Evolutionary conservation across 2,329 filamentous ascomycete species (phyloP), one percentile per base, ranked within the genome.

Genomic region (Exophiala viscosa): DNA sequence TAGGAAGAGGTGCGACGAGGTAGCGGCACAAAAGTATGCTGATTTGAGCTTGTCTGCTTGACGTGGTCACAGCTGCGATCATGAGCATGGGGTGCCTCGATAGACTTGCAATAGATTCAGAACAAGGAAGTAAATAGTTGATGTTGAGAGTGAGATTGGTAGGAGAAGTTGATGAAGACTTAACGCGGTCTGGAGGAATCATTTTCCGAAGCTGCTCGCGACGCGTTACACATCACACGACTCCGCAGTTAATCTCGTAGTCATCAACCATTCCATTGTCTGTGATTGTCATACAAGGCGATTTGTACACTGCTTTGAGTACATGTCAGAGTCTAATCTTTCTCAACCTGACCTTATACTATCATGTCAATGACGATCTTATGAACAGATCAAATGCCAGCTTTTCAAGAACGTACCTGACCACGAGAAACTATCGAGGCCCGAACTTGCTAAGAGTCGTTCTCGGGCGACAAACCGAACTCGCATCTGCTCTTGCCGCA

Each of bases 371-470:
- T 23, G n/a, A n/a, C 9, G 10, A n/a, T 42, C 40, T 32, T 33
- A 58, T 58, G 55, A 17, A 33, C n/a, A 32, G 33, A 41, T 17
- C 34, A 9, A 49, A 58, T 35, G 41, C 55, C 41, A 58, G 55
- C n/a, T 58, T 49, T 34, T 58, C 55, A 20, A 52, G 41, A 45
- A 58, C 51, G 18, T 58, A 51, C 34, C 46, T 58, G 35, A 50
- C 48, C 6, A 44, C 41, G 20, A 35, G 40, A 9, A 55, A 58
- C 38, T 55, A 55, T 23, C 35, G 48, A n/a, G 55, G 55, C 6
- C 52, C 48, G 11, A 40, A 17, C 33, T 45, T 58, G 13, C 32
- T 55, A 42, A 41, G 43, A 18, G 49, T 18, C 13, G 48, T 58
- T 28, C 45, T 34, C 46, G 52, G 48, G n/a, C 31, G 44, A 33